A percentile compares a stretch with the other conserved stretches of the same genome.
Conservation (phyloP, 2,329 filamentous ascomycete species). For the Fusarium napiforme region DNA sequence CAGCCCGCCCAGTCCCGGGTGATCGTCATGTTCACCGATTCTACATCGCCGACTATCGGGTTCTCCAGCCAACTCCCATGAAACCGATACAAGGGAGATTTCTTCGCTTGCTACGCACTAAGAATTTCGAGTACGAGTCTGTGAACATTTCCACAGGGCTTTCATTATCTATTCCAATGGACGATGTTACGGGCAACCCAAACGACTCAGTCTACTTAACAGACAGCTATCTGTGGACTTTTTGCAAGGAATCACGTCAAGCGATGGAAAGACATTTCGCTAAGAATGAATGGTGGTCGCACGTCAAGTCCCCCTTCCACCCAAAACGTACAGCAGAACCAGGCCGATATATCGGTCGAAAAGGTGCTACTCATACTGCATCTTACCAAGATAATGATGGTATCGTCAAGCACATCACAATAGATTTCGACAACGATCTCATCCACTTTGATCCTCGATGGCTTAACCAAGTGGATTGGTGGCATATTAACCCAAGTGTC, state of each 20-base stretch:
- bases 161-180: slow-evolving; percentile 4
- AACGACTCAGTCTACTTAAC: slow-evolving; percentile 27
- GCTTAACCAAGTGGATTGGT: slow-evolving; percentile 1
- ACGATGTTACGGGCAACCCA: not conserved
- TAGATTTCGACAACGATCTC: slow-evolving; percentile 10
- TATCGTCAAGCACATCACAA: slow-evolving; percentile 4
- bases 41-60: slow-evolving; percentile 2
- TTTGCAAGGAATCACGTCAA: slow-evolving; percentile 13
- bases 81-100: not conserved
- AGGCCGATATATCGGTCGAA: not conserved
- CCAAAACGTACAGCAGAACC: not conserved
- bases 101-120: not conserved
- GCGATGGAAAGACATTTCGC: slow-evolving; percentile 17
- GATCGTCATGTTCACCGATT: slow-evolving; percentile 27
- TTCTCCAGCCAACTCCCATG: not conserved
- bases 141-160: not conserved
- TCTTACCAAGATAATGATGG: slow-evolving; percentile 1
- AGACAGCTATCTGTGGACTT: slow-evolving; percentile 24
- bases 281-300: slow-evolving; percentile 34
- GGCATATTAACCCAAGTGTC: not conserved
- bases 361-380: not conserved
- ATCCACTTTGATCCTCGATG: slow-evolving; percentile 7
- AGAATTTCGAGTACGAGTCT: too few species aligned
- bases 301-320: not conserved
- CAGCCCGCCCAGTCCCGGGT: slow-evolving; percentile 3